Evolutionary conservation across 768 basidiomycete genomes (phyloP).

Genomic region (Leccinum truebloodii): DNA sequence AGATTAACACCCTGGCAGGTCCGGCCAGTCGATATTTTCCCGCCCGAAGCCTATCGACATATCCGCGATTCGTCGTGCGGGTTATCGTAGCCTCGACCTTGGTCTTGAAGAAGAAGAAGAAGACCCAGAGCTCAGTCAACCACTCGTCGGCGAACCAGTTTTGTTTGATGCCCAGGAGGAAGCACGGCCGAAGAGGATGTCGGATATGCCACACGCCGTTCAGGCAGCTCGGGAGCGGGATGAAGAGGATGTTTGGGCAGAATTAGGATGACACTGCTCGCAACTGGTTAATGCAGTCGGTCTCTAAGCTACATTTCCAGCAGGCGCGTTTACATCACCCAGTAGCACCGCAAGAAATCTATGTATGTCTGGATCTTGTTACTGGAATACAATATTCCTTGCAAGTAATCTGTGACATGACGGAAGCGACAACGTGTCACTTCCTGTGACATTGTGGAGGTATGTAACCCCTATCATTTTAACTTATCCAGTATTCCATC

Average conservation of each 20-base stretch:
- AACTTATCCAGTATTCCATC: neutral
- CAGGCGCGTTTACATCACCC: too few relatives aligned
- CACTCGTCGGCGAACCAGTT: constrained; percentile 59
- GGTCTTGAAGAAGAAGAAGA: constrained; percentile 69
- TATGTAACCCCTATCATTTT: neutral
- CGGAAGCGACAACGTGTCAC: too few relatives aligned
- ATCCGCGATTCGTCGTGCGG: constrained; percentile 63
- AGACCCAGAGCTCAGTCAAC: constrained; percentile 52
- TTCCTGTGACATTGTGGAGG: too few relatives aligned
- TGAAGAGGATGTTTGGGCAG: constrained; percentile 71
- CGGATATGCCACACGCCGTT: constrained; percentile 62
- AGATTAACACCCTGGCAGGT: constrained; percentile 45
- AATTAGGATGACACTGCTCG: constrained; percentile 42
- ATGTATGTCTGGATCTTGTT: too few relatives aligned
- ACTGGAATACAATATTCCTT: too few relatives aligned
- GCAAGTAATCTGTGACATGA: too few relatives aligned
- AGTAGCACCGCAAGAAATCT: too few relatives aligned
- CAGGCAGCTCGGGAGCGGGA: constrained; percentile 60
- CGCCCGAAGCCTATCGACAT: constrained; percentile 86
- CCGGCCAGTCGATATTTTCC: constrained; percentile 87
- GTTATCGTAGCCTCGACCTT: constrained; percentile 63
- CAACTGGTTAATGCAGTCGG: neutral
- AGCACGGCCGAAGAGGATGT: constrained; percentile 32
- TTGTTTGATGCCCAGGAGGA: constrained; percentile 61
- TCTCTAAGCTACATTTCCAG: too few relatives aligned